Conservation (phyloP, 78 protist species). For the Thecamonas trahens region DNA sequence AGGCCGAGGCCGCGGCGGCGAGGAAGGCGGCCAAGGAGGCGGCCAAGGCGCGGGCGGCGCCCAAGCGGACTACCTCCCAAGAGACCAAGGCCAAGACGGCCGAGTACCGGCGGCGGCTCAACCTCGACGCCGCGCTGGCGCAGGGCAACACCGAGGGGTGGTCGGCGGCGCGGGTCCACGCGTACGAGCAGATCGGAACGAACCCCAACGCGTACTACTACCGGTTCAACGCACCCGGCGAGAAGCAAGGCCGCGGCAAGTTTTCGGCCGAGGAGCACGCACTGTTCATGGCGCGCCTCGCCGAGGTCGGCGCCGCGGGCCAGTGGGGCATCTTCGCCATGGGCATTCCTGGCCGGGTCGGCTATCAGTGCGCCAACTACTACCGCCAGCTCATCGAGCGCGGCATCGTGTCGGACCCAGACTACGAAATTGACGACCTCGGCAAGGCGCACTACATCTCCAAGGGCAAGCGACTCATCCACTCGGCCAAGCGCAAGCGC, state of each 20-base stretch:
- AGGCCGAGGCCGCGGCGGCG: too few species aligned
- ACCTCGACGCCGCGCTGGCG: too few species aligned
- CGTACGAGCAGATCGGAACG: background rate
- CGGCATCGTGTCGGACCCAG: slow-evolving; percentile 13
- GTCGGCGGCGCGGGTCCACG: slow-evolving; percentile 3
- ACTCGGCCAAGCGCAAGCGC: background rate
- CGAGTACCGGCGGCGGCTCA: too few species aligned
- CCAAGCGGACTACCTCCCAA: too few species aligned
- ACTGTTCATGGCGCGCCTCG: slow-evolving; percentile 27
- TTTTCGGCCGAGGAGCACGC: slow-evolving; percentile 22
- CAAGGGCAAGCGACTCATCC: background rate
- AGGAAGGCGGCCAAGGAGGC: too few species aligned
- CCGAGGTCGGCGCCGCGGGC: slow-evolving; percentile 43
- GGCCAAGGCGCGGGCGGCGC: too few species aligned
- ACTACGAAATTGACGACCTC: slow-evolving; percentile 17
- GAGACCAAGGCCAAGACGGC: too few species aligned
- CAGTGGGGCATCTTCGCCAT: slow-evolving; percentile 59
- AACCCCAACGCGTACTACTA: slow-evolving; percentile 69
- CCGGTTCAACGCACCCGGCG: slow-evolving; percentile 57
- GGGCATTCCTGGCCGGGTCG: slow-evolving; percentile 63
- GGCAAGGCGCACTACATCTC: slow-evolving; percentile 25
- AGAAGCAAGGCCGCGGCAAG: slow-evolving; percentile 15
- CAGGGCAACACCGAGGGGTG: too few species aligned
- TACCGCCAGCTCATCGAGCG: slow-evolving; percentile 23
- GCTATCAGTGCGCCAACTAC: slow-evolving; percentile 50